These are phyloP conservation scores for Solanum phureja DNA, from an alignment of 257 asterid species.

Conservation along the genomic window DNA sequence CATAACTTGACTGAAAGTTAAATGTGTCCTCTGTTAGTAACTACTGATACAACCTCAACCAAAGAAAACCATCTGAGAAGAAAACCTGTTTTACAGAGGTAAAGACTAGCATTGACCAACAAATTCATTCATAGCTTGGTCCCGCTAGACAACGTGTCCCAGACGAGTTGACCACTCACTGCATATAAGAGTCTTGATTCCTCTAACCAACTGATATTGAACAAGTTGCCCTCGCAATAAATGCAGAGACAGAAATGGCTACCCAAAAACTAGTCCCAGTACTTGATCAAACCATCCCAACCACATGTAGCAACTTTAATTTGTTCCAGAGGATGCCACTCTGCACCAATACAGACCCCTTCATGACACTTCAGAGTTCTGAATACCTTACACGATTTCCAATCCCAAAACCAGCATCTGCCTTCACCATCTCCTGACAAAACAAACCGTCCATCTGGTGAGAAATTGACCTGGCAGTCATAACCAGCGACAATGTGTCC, in stretches of 20 bases:
- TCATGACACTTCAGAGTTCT: conserved; percentile 88
- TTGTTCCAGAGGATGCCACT: conserved; percentile 98
- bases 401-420: conserved; percentile 98
- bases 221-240: not conserved
- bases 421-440: conserved; percentile 99
- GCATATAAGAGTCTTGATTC: not conserved
- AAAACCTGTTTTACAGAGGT: not conserved
- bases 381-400: conserved; percentile 96
- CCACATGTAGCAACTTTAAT: conserved; percentile 99
- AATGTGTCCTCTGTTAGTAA: not conserved
- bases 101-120: not conserved
- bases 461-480: conserved; percentile 95
- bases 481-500: conserved; percentile 94
- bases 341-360: conserved; percentile 89
- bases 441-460: conserved; percentile 95
- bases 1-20: not conserved
- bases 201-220: not conserved
- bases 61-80: not conserved
- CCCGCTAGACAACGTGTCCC: not conserved
- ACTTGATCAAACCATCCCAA: conserved; percentile 98
- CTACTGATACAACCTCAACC: not conserved
- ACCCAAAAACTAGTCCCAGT: conserved; percentile 28
- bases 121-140: not conserved
- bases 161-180: not conserved
- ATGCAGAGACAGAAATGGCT: not conserved